A percentile compares a stretch with the other conserved stretches of the same genome.
Conservation (phyloP, 2,329 filamentous ascomycete species). For the Aspergillus sp. region DNA sequence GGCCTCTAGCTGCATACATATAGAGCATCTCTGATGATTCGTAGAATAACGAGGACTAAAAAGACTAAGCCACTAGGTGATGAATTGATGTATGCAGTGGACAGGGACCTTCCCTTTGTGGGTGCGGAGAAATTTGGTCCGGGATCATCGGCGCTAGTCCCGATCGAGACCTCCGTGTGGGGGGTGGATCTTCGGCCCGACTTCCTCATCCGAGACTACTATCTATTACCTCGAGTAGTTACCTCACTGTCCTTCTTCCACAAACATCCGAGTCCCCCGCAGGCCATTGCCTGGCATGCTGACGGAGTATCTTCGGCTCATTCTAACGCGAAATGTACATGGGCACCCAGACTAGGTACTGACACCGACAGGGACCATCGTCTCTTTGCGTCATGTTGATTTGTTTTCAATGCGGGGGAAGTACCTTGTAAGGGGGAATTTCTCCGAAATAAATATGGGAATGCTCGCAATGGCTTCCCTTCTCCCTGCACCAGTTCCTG, state of each 20-base stretch:
- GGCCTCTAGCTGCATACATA: too few relatives aligned
- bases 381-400: slow-evolving; percentile 1
- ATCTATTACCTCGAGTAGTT: too few relatives aligned
- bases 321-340: too few relatives aligned
- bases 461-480: neutral
- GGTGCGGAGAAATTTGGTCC: slow-evolving; percentile 7
- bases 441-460: neutral
- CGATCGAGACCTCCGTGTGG: slow-evolving; percentile 5
- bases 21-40: too few relatives aligned
- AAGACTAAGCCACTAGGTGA: too few relatives aligned
- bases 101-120: neutral
- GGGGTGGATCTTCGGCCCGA: slow-evolving; percentile 3
- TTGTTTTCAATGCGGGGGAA: neutral
- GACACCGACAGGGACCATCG: too few relatives aligned
- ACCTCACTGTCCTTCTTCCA: neutral
- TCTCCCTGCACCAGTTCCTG: neutral
- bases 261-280: neutral
- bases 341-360: too few relatives aligned
- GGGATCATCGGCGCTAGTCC: slow-evolving; percentile 2
- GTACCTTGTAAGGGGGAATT: neutral
- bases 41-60: too few relatives aligned
- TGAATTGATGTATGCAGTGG: neutral
- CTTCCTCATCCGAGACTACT: neutral
- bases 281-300: neutral
- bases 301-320: too few relatives aligned